Base-by-base conservation (phyloP, 192 early-diverging fungal genomes). In the Backusella sp. region DNA sequence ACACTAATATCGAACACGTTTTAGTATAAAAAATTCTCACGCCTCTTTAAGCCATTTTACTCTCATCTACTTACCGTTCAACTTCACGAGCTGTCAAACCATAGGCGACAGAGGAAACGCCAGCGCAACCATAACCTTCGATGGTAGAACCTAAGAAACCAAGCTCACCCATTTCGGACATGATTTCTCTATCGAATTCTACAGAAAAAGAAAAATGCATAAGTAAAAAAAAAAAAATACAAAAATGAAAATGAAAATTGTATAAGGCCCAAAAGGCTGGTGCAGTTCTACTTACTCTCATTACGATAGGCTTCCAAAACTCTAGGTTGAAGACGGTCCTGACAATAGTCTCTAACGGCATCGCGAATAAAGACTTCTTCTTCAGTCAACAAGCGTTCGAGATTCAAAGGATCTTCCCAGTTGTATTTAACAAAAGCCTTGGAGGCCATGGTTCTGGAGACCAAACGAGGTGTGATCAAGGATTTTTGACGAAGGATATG, bases 1-100 rank as follows among this genome's bases (percentile, higher is more conserved):
- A 99, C 91, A 78, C 91, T 93, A 49, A 72, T 41, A 36, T 78
- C 34, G 26, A 23, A 79, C 34, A 69, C 28, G 21, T 32, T 67
- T 30, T 26, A n/a, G 41, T 67, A 34, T 6, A 67, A 44, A 28
- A 66, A 15, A 21, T 66, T 66, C 26, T 65, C 35, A 39, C 41
- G 44, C 65, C 42, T 21, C 15, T 3, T 66, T 52, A 36, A 53
- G 46, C 46, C 19, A 46, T 30, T 39, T 39, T 21, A 30, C 30
- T 12, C 6, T 21, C 21, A 15, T 44, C 5, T 34, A 70, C 73
- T 77, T 74, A 92, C 85, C 92, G 87, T 85, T 99, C 97, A 34
- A 99, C 94, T 79, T 99, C 97, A 77, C 97, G 94, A 8, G 97
- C 97, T 72, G 93, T 96, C 69, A 99, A 86, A 44, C 97, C 97